These are phyloP conservation scores for Schizosaccharomyces octosporus DNA, from an alignment of 805 yeast genomes.

Conservation along the genomic window DNA sequence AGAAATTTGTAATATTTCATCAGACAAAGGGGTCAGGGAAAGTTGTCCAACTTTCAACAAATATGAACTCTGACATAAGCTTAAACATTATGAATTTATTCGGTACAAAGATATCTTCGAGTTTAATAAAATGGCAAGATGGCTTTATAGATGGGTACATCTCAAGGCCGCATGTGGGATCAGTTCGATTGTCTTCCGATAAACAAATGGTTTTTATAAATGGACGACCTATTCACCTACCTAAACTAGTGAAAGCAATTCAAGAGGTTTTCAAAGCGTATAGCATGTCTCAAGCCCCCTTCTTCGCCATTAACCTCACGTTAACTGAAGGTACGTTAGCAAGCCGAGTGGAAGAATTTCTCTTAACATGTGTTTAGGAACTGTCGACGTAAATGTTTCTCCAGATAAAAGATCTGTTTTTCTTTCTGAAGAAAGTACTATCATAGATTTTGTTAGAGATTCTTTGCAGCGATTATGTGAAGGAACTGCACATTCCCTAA, in stretches of 20 bases:
- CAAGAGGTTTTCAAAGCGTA: slow-evolving; percentile 52
- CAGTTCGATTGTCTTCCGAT: slow-evolving; percentile 47
- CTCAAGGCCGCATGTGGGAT: slow-evolving; percentile 58
- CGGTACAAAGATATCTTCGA: slow-evolving; percentile 41
- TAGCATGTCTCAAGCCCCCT: slow-evolving; percentile 53
- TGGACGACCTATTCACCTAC: slow-evolving; percentile 43
- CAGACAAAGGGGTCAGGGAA: background rate
- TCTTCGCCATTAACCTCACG: slow-evolving; percentile 33
- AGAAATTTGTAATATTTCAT: slow-evolving; percentile 38
- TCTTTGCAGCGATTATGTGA: background rate
- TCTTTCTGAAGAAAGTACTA: slow-evolving; percentile 34
- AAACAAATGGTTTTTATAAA: slow-evolving; percentile 57
- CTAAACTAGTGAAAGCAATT: slow-evolving; percentile 29
- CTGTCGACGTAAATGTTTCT: slow-evolving; percentile 60
- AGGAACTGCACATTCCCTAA: background rate
- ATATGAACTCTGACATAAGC: slow-evolving; percentile 14
- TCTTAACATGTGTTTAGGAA: slow-evolving; percentile 1
- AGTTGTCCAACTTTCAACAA: background rate
- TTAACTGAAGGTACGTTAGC: slow-evolving; percentile 11
- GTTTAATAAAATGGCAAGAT: slow-evolving; percentile 18
- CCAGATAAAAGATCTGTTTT: slow-evolving; percentile 68
- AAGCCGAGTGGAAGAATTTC: background rate
- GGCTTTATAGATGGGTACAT: slow-evolving; percentile 29
- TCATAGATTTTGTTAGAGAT: background rate
- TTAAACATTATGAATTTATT: slow-evolving; percentile 42